Percentiles rank a stretch among this genome's conserved stretches.
phyloP scores from a whole-genome alignment of 2,329 filamentous ascomycete genomes.

The Exophiala dermatitidis region DNA sequence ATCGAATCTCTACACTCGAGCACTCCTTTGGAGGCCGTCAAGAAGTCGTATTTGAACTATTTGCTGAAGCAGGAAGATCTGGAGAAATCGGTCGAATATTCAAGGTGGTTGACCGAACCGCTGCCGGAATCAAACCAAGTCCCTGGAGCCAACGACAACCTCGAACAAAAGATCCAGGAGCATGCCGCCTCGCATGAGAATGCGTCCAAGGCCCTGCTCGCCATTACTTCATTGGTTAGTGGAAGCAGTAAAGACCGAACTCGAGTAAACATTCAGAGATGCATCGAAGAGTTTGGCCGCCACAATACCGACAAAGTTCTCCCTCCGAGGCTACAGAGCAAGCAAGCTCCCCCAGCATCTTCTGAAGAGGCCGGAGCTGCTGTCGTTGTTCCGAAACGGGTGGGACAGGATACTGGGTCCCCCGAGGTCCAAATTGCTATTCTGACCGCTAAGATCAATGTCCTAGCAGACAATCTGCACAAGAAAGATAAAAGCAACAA shows the following conservation, averaged over 20 bases:
- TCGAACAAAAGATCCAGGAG: slow-evolving; percentile 29
- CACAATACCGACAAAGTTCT: slow-evolving; percentile 76
- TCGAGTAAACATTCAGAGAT: slow-evolving; percentile 75
- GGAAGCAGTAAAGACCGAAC: slow-evolving; percentile 70
- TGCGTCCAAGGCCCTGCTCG: slow-evolving; percentile 66
- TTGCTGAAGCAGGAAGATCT: slow-evolving; percentile 64
- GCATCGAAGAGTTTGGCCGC: slow-evolving; percentile 79
- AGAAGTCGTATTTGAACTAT: slow-evolving; percentile 59
- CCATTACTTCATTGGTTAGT: slow-evolving; percentile 72
- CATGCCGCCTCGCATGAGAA: slow-evolving; percentile 52
- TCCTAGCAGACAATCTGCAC: slow-evolving; percentile 65
- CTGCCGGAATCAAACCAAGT: slow-evolving; percentile 11
- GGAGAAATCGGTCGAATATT: slow-evolving; percentile 57
- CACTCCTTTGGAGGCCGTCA: slow-evolving; percentile 22
- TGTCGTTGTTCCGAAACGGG: slow-evolving; percentile 44
- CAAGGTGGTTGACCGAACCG: slow-evolving; percentile 54
- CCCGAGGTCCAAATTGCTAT: slow-evolving; percentile 98
- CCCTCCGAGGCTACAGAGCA: slow-evolving; percentile 49
- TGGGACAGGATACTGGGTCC: slow-evolving; percentile 88
- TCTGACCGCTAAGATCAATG: slow-evolving; percentile 85
- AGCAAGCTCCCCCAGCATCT: not conserved
- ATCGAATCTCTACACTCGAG: slow-evolving; percentile 60
- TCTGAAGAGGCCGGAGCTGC: slow-evolving; percentile 4
- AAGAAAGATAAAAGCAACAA: slow-evolving; percentile 88
- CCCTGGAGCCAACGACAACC: slow-evolving; percentile 36